Conservation (phyloP, 345 rosid genomes). For the Sonneratia alba region DNA sequence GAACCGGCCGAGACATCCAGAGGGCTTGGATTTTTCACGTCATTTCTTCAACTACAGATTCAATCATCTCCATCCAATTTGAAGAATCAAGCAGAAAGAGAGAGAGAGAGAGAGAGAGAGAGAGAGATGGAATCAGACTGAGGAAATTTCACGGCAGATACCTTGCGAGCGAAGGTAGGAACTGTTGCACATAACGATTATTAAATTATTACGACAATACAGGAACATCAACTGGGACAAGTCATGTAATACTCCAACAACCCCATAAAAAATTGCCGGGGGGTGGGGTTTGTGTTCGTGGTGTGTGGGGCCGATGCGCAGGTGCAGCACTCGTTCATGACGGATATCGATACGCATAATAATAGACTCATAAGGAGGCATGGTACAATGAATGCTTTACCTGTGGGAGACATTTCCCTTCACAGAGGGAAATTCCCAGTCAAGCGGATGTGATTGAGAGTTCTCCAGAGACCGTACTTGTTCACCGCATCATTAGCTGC, state of each 20-base stretch:
- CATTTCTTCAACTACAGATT: too few species aligned
- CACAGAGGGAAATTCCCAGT: slow-evolving; percentile 66
- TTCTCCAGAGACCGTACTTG: slow-evolving; percentile 58
- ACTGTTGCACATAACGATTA: not conserved
- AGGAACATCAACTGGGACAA: not conserved
- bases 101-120: not conserved
- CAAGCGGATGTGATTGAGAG: slow-evolving; percentile 57
- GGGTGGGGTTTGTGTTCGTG: not conserved
- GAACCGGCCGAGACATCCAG: too few species aligned
- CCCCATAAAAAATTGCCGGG: slow-evolving; percentile 19
- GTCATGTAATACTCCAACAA: slow-evolving; percentile 4
- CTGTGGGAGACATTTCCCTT: slow-evolving; percentile 3
- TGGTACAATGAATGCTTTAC: not conserved
- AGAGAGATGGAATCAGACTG: not conserved
- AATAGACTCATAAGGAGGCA: not conserved
- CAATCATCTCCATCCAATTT: too few species aligned
- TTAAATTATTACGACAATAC: not conserved
- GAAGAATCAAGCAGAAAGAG: too few species aligned
- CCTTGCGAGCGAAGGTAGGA: not conserved
- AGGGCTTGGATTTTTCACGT: too few species aligned
- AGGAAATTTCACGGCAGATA: not conserved
- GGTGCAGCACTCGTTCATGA: not conserved
- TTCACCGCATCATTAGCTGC: slow-evolving; percentile 74
- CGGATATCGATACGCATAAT: not conserved
- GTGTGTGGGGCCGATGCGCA: too few species aligned